Conservation (phyloP, 352 stramenopile species). For the Peronospora belbahrii region DNA sequence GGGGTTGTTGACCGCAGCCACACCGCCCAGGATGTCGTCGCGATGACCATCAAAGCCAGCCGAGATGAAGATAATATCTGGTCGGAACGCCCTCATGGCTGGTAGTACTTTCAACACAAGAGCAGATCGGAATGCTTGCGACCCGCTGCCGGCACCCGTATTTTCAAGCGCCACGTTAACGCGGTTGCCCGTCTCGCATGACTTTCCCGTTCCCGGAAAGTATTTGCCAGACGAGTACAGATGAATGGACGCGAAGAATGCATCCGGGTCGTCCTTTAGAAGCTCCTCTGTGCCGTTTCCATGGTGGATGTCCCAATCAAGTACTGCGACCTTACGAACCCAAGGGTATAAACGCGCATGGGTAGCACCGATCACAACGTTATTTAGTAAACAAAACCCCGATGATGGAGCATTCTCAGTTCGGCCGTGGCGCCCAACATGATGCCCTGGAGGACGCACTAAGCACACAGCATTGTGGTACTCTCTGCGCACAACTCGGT, state of each 20-base stretch:
- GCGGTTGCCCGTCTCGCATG: constrained; percentile 43
- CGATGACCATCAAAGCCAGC: constrained; percentile 83
- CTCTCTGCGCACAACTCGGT: constrained; percentile 72
- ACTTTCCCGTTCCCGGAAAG: constrained; percentile 72
- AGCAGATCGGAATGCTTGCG: constrained; percentile 53
- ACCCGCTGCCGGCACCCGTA: constrained; percentile 53
- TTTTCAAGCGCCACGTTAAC: constrained; percentile 80
- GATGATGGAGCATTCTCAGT: constrained; percentile 64
- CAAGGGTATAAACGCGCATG: constrained; percentile 90
- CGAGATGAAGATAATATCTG: constrained; percentile 86
- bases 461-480: constrained; percentile 81
- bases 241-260: constrained; percentile 81
- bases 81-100: constrained; percentile 62
- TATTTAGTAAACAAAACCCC: constrained; percentile 98
- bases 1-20: constrained; percentile 70
- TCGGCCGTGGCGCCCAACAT: constrained; percentile 78
- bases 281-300: constrained; percentile 96
- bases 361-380: constrained; percentile 96
- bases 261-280: constrained; percentile 69
- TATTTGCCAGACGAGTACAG: constrained; percentile 68
- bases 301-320: constrained; percentile 99
- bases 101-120: constrained; percentile 57
- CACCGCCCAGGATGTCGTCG: constrained; percentile 75
- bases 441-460: constrained; percentile 89
- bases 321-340: constrained; percentile 92